These are phyloP conservation scores for Ophiognomonia clavigignenti-juglandacearum DNA, from an alignment of 2,329 filamentous ascomycete species.

Conservation along the genomic window DNA sequence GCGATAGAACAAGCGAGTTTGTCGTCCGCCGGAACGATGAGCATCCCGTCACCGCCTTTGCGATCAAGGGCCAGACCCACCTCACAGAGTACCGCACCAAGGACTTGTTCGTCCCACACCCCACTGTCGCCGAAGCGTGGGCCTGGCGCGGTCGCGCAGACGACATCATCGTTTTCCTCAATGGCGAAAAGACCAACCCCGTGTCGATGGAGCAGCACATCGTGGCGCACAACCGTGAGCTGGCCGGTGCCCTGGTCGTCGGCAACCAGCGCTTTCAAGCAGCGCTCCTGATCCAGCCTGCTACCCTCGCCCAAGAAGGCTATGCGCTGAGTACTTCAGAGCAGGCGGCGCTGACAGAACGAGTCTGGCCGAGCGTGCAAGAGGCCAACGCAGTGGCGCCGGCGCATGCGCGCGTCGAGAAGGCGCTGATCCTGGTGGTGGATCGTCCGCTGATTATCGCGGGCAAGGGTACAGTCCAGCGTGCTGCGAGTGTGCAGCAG, in stretches of 20 bases:
- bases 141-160: constrained; percentile 23
- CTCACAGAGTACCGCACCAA: constrained; percentile 31
- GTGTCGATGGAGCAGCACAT: constrained; percentile 23
- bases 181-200: constrained; percentile 26
- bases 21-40: neutral
- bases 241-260: neutral
- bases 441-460: constrained; percentile 24
- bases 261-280: neutral
- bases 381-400: neutral
- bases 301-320: no score
- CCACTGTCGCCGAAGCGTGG: constrained; percentile 35
- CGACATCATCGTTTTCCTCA: constrained; percentile 29
- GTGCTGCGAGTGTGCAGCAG: constrained; percentile 6
- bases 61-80: constrained; percentile 1
- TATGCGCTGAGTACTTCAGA: constrained; percentile 17
- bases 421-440: constrained; percentile 33
- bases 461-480: constrained; percentile 31
- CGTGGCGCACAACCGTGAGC: constrained; percentile 9
- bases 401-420: constrained; percentile 25
- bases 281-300: constrained; percentile 22
- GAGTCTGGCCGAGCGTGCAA: constrained; percentile 4
- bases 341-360: constrained; percentile 19
- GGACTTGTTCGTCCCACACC: constrained; percentile 39
- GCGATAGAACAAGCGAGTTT: constrained; percentile 1
- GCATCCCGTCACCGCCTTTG: constrained; percentile 1